Conservation (phyloP, 768 basidiomycete genomes). For the Inosperma sp. region DNA sequence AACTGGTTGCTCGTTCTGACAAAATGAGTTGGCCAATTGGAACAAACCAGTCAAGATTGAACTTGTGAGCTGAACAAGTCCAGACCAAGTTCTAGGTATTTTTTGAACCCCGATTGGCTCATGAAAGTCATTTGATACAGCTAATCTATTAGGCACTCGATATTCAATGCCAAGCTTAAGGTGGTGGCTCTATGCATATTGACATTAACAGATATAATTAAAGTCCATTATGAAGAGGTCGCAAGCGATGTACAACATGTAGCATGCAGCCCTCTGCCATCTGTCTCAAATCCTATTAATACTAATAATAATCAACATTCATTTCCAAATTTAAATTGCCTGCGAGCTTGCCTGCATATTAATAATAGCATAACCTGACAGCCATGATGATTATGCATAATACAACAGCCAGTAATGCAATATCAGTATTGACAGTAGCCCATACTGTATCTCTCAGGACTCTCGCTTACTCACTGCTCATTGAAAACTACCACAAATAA, state of each 20-base stretch:
- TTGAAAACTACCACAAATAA: background rate
- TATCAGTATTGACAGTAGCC: background rate
- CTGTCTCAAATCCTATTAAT: background rate
- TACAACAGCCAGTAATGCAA: background rate
- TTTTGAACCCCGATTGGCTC: background rate
- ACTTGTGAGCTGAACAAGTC: background rate
- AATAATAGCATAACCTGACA: background rate
- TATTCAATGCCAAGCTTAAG: background rate
- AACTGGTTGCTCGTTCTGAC: background rate
- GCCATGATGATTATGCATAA: background rate
- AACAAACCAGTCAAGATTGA: background rate
- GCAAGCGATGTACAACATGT: background rate
- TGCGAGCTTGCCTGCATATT: background rate
- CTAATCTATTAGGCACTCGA: background rate
- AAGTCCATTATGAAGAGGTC: background rate
- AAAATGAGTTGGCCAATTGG: conserved; percentile 3
- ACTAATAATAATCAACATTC: background rate
- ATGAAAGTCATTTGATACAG: background rate
- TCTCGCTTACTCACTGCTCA: background rate
- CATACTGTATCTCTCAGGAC: background rate
- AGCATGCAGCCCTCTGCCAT: background rate
- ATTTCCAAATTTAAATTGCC: conserved; percentile 3
- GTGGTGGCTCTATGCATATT: no score
- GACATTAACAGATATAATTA: no score
- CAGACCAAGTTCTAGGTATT: background rate